These are phyloP conservation scores for Keithomyces neogunnii DNA, from an alignment of 2,329 filamentous ascomycete species.

Conservation along the genomic window DNA sequence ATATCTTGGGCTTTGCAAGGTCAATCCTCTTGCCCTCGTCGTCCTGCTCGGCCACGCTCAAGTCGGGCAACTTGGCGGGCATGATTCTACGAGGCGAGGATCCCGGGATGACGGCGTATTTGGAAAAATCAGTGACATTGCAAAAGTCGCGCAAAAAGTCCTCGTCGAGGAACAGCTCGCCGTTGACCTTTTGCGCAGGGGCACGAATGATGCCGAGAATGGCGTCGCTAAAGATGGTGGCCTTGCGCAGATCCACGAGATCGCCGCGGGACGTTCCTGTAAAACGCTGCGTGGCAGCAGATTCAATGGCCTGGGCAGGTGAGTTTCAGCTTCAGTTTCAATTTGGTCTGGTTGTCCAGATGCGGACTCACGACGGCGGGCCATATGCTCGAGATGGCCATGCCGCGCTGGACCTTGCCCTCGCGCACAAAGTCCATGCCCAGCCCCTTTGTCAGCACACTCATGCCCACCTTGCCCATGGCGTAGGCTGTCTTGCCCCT, in stretches of 20 bases:
- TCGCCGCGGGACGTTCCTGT: slow-evolving; percentile 28
- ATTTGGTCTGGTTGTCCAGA: not conserved
- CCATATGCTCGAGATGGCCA: slow-evolving; percentile 80
- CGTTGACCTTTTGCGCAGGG: slow-evolving; percentile 56
- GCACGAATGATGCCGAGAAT: slow-evolving; percentile 62
- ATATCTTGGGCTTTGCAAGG: slow-evolving; percentile 29
- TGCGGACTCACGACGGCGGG: slow-evolving; percentile 55
- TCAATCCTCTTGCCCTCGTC: slow-evolving; percentile 69
- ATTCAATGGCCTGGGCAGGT: slow-evolving; percentile 51
- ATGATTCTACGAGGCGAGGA: slow-evolving; percentile 64
- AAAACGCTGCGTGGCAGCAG: slow-evolving; percentile 58
- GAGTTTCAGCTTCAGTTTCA: not conserved
- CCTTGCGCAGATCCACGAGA: slow-evolving; percentile 53
- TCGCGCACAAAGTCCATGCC: slow-evolving; percentile 65
- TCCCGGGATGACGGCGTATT: slow-evolving; percentile 62
- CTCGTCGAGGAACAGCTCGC: slow-evolving; percentile 66
- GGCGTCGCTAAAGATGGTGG: slow-evolving; percentile 72
- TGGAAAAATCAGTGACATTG: slow-evolving; percentile 61
- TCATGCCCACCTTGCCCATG: slow-evolving; percentile 72
- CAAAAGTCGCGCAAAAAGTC: slow-evolving; percentile 63
- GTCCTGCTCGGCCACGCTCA: slow-evolving; percentile 68
- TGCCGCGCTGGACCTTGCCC: slow-evolving; percentile 52
- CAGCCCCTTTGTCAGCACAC: slow-evolving; percentile 69
- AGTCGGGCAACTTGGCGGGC: slow-evolving; percentile 59
- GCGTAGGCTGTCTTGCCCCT: slow-evolving; percentile 81